Evolutionary conservation across 108 stramenopile species (phyloP), one percentile per base, ranked within the genome.

Genomic region (Nannochloropsis granulata): DNA sequence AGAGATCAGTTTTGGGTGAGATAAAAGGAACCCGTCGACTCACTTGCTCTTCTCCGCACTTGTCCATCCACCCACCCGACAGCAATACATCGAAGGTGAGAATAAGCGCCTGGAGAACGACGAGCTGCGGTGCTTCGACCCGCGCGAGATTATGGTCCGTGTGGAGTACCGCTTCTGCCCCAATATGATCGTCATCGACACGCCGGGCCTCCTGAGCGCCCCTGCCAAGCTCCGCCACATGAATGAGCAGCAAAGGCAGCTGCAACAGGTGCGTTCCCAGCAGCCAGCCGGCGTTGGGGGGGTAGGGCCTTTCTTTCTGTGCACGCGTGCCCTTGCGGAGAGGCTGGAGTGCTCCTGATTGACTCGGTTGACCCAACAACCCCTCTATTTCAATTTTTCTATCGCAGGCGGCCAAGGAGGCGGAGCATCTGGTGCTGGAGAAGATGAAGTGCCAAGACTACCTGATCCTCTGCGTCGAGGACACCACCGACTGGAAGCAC

Each of bases 151-250:
- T 82, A 94, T 93, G 91, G 92, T 96, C 56, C 90, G 96, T 78
- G 94, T 96, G 94, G 96, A 96, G 84, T 96, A 96, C 92, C 93
- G 94, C 83, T 93, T 94, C 86, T 96, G 96, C 91, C 96, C 96
- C 44, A 95, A 96, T 87, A 93, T 96, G 93, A 94, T 96, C 84
- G 87, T 96, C 45, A 95, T 96, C 87, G 96, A 96, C 87, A 96
- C 96, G 14, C 96, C 96, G 16, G 96, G 96, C 43, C 87, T 96
- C 19, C 93, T 96, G 56, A 71, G 56, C 56, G 56, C 56, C 21
- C 56, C 56, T 71, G 56, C 82, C 92, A 90, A 42, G 86, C 94
- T 12, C 92, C 92, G 13, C 90, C 92, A 80, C 84, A 93, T 92
- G 21, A 92, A 93, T 78, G 79, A 90, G 13, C 93, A 95, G 85